Conservation (phyloP, 805 yeast genomes). For the Groenewaldozyma salmanticensis region DNA sequence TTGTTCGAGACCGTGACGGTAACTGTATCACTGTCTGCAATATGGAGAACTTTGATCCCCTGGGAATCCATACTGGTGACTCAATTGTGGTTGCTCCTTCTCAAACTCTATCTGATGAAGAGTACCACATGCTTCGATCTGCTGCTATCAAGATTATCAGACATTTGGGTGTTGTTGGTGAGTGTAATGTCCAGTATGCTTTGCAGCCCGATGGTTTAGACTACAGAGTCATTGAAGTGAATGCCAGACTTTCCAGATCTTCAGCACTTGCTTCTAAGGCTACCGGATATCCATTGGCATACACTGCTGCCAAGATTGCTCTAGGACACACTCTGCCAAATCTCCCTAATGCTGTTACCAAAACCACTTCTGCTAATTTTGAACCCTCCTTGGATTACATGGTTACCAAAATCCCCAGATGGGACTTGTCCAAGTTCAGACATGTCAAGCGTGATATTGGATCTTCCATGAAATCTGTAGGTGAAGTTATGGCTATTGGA, state of each 20-base stretch:
- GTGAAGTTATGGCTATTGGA: conserved; percentile 99
- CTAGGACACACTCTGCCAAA: conserved; percentile 92
- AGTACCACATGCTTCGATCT: conserved; percentile 93
- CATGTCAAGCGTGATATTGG: conserved; percentile 92
- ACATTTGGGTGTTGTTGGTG: conserved; percentile 98
- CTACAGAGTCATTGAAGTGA: conserved; percentile 93
- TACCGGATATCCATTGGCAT: conserved; percentile 96
- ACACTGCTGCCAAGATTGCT: conserved; percentile 96
- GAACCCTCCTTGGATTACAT: conserved; percentile 96
- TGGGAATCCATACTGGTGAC: conserved; percentile 98
- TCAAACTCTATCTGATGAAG: conserved; percentile 93
- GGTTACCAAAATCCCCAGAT: conserved; percentile 95
- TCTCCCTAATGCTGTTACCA: conserved; percentile 92
- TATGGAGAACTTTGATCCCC: conserved; percentile 98
- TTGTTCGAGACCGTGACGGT: conserved; percentile 90
- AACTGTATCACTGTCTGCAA: conserved; percentile 98
- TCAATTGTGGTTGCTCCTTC: conserved; percentile 99
- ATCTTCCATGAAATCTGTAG: conserved; percentile 96
- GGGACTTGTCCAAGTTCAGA: conserved; percentile 95
- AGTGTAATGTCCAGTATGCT: conserved; percentile 96
- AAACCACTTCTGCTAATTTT: conserved; percentile 90
- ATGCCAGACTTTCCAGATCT: conserved; percentile 93
- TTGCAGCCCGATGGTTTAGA: conserved; percentile 93
- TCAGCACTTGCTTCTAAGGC: conserved; percentile 98
- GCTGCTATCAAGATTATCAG: conserved; percentile 97